Conservation (phyloP, 2,329 filamentous ascomycete genomes). For the Monilinia fructigena region DNA sequence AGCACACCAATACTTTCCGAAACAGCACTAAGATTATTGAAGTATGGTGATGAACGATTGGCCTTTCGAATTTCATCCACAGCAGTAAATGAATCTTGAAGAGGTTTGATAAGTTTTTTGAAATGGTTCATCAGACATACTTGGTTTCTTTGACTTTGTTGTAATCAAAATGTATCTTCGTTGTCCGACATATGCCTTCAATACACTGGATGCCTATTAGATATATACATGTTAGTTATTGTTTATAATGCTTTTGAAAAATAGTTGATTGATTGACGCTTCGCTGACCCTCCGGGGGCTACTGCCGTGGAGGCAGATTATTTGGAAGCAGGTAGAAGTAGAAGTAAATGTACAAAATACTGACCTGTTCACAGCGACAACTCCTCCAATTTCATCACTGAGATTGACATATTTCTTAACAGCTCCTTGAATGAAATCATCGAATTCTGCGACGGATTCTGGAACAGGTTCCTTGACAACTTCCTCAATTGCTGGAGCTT, state of each 20-base stretch:
- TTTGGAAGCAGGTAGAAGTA: not conserved
- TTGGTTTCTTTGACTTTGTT: conserved; percentile 89
- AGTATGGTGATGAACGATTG: conserved; percentile 72
- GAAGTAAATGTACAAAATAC: conserved; percentile 28
- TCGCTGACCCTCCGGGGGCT: not conserved
- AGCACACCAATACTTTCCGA: conserved; percentile 86
- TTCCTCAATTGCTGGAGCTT: conserved; percentile 30
- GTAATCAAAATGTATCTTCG: conserved; percentile 84
- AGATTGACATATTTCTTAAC: conserved; percentile 76
- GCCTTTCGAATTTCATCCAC: conserved; percentile 79
- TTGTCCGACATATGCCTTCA: conserved; percentile 75
- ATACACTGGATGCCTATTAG: conserved; percentile 51
- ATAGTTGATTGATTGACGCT: not conserved
- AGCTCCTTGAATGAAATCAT: conserved; percentile 70
- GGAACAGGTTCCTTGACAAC: conserved; percentile 58
- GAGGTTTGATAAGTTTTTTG: conserved; percentile 81
- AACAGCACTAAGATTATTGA: conserved; percentile 82
- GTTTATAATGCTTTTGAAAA: not conserved
- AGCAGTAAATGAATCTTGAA: conserved; percentile 77
- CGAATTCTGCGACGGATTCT: conserved; percentile 82
- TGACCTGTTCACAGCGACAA: conserved; percentile 77
- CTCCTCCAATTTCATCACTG: conserved; percentile 73
- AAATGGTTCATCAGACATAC: conserved; percentile 61
- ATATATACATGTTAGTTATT: conserved; percentile 25
- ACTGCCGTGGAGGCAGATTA: not conserved